These are phyloP conservation scores for Camellia japonica DNA, from an alignment of 148 eudicot species.

Conservation along the genomic window DNA sequence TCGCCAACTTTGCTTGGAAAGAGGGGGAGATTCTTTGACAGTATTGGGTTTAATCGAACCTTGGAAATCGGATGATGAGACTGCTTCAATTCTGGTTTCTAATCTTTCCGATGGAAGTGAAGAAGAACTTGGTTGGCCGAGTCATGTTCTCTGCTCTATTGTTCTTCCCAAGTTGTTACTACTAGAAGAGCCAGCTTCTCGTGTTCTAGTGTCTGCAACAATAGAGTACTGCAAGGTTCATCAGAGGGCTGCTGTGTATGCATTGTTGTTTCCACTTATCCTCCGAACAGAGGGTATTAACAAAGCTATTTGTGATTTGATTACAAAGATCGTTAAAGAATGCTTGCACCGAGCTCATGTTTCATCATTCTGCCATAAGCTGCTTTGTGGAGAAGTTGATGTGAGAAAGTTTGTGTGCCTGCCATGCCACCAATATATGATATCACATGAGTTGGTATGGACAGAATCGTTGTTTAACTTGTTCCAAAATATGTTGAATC, in stretches of 20 bases:
- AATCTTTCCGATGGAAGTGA: conserved; percentile 25
- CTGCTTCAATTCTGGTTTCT: conserved; percentile 35
- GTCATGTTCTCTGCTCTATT: conserved; percentile 46
- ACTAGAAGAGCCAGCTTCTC: conserved; percentile 48
- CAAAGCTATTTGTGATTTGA: conserved; percentile 39
- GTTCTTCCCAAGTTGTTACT: conserved; percentile 51
- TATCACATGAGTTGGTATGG: conserved; percentile 44
- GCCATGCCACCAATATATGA: conserved; percentile 40
- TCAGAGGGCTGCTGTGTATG: conserved; percentile 46
- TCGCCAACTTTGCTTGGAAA: conserved; percentile 31
- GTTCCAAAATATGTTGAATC: conserved; percentile 44
- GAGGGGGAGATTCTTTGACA: conserved; percentile 25
- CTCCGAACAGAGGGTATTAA: conserved; percentile 42
- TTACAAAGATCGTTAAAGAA: conserved; percentile 44
- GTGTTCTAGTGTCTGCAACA: conserved; percentile 38
- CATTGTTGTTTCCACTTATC: conserved; percentile 43
- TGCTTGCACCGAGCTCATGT: conserved; percentile 59
- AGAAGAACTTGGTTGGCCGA: conserved; percentile 41
- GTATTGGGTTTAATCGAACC: conserved; percentile 45
- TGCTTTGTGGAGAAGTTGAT: conserved; percentile 33
- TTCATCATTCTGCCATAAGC: conserved; percentile 54
- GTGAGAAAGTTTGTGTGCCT: conserved; percentile 33
- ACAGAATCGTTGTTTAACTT: conserved; percentile 46
- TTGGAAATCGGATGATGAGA: conserved; percentile 56
- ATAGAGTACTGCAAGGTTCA: conserved; percentile 51